phyloP scores from a whole-genome alignment of 1,139 yeast genomes.

The Geotrichum phurueaensis region DNA sequence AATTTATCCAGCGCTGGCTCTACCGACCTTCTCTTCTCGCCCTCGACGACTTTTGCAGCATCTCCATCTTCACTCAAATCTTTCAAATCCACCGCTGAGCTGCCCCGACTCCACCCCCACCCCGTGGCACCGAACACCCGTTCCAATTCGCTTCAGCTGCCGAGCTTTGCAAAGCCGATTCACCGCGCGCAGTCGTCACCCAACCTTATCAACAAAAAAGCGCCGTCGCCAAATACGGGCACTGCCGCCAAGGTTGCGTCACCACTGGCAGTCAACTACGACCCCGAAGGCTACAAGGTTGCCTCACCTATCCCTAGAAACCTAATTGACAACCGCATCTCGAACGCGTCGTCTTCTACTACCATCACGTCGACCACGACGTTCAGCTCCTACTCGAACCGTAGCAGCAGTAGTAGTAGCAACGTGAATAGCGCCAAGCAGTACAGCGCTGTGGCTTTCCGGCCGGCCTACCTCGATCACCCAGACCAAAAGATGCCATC shows the following conservation, averaged over 20 bases:
- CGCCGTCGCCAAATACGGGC: neutral
- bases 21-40: neutral
- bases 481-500: neutral
- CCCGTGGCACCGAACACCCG: neutral
- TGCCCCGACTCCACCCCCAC: neutral
- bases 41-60: neutral
- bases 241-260: neutral
- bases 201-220: neutral
- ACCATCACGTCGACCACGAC: slow-evolving; percentile 9
- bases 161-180: neutral
- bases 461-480: neutral
- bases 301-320: slow-evolving; percentile 3
- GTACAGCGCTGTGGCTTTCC: neutral
- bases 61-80: neutral
- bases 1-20: neutral
- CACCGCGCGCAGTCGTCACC: slow-evolving; percentile 6
- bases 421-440: neutral
- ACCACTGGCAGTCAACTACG: neutral
- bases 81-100: neutral
- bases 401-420: slow-evolving; percentile 13
- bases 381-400: slow-evolving; percentile 7
- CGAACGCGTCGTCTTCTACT: slow-evolving; percentile 15
- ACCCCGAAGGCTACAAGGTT: neutral
- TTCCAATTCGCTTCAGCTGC: slow-evolving; percentile 1
- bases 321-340: slow-evolving; percentile 7